These are phyloP conservation scores for Thelonectria rubi DNA, from an alignment of 2,329 filamentous ascomycete species.

Conservation along the genomic window DNA sequence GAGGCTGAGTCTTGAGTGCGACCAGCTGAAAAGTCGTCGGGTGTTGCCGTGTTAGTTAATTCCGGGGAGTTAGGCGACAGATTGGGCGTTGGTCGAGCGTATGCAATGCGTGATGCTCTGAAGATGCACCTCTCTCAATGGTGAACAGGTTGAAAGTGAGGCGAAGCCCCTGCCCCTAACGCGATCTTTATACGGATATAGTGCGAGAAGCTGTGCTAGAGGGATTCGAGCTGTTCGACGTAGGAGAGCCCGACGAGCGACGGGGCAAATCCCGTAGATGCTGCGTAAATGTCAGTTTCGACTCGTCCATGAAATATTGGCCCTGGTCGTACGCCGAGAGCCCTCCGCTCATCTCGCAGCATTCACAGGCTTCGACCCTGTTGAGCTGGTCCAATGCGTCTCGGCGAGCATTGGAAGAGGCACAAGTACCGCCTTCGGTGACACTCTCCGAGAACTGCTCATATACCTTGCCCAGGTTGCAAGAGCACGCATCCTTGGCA, in stretches of 20 bases:
- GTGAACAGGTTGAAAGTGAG: too few relatives aligned
- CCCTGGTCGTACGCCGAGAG: conserved; percentile 45
- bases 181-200: too few relatives aligned
- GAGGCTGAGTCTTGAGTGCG: too few relatives aligned
- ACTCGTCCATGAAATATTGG: background rate
- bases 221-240: conserved; percentile 26
- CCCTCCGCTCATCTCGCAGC: conserved; percentile 48
- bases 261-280: conserved; percentile 43
- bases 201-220: conserved; percentile 28
- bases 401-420: conserved; percentile 36
- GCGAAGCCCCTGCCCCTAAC: too few relatives aligned
- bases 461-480: conserved; percentile 47
- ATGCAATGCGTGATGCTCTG: too few relatives aligned
- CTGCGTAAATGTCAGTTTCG: conserved; percentile 31
- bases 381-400: conserved; percentile 32
- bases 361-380: conserved; percentile 44
- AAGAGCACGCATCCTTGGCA: conserved; percentile 49
- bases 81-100: too few relatives aligned
- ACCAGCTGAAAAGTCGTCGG: too few relatives aligned
- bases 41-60: too few relatives aligned
- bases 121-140: too few relatives aligned
- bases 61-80: too few relatives aligned
- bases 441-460: conserved; percentile 31
- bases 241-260: conserved; percentile 32
- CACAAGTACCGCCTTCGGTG: conserved; percentile 17